Evolutionary conservation across 768 basidiomycete species (phyloP).

Genomic region (Amanita subjunquillea): DNA sequence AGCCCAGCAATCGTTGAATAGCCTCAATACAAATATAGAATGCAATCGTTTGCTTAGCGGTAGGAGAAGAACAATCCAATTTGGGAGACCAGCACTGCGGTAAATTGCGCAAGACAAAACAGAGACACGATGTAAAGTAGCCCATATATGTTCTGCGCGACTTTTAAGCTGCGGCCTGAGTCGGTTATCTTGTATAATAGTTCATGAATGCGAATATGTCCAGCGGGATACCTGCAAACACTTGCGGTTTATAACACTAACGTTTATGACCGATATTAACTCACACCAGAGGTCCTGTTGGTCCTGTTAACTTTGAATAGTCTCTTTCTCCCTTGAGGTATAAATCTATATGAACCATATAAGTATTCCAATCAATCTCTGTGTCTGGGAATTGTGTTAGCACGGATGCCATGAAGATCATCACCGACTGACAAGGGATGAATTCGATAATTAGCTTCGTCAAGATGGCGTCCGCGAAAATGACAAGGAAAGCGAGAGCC

Average conservation of each 20-base stretch:
- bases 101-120: constrained; percentile 63
- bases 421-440: constrained; percentile 61
- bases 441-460: constrained; percentile 73
- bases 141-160: constrained; percentile 75
- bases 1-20: constrained; percentile 96
- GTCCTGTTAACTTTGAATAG: constrained; percentile 75
- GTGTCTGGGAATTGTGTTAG: constrained; percentile 53
- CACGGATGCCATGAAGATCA: constrained; percentile 2
- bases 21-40: constrained; percentile 81
- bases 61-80: constrained; percentile 63
- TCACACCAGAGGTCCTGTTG: constrained; percentile 90
- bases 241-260: neutral
- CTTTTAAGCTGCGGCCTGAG: constrained; percentile 43
- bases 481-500: constrained; percentile 48
- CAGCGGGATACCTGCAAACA: constrained; percentile 77
- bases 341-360: constrained; percentile 78
- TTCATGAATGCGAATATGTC: constrained; percentile 79
- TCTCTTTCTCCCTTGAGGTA: constrained; percentile 77
- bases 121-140: constrained; percentile 63
- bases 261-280: constrained; percentile 9
- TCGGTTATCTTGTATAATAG: constrained; percentile 56
- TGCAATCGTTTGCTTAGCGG: constrained; percentile 89
- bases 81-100: constrained; percentile 48
- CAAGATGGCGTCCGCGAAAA: constrained; percentile 68
- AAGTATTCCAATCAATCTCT: constrained; percentile 97